Evolutionary conservation across 2,329 filamentous ascomycete genomes (phyloP).

Genomic region (Cercospora citrullina): DNA sequence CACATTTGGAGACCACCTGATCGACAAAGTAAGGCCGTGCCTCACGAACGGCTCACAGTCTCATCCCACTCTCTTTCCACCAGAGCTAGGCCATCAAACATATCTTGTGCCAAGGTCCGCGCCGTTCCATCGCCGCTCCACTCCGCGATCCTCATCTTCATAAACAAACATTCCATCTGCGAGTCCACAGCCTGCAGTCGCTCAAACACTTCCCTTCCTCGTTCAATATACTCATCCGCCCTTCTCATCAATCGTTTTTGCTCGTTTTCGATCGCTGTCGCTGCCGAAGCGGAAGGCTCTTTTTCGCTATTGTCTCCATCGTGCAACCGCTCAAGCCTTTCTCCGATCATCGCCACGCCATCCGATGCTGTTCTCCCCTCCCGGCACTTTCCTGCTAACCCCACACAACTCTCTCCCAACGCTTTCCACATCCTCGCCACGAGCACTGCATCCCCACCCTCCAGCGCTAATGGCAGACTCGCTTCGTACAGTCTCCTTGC

Average conservation of each 20-base stretch:
- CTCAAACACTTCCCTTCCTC: slow-evolving; percentile 57
- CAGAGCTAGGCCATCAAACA: slow-evolving; percentile 18
- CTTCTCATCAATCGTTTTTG: slow-evolving; percentile 29
- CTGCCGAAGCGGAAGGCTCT: slow-evolving; percentile 24
- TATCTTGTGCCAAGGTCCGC: slow-evolving; percentile 27
- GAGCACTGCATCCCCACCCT: slow-evolving; percentile 64
- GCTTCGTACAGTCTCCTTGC: slow-evolving; percentile 65
- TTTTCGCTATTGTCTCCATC: slow-evolving; percentile 23
- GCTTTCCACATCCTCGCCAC: slow-evolving; percentile 67
- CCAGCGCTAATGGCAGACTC: slow-evolving; percentile 70
- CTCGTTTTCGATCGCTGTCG: slow-evolving; percentile 13
- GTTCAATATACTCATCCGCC: slow-evolving; percentile 35
- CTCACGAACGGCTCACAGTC: not conserved
- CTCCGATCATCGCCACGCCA: not conserved
- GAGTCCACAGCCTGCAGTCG: slow-evolving; percentile 66
- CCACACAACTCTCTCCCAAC: slow-evolving; percentile 77
- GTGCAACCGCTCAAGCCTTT: not conserved
- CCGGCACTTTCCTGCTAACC: slow-evolving; percentile 59
- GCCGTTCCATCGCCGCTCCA: slow-evolving; percentile 59
- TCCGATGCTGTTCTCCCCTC: not conserved
- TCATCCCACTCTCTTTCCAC: not conserved
- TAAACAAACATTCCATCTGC: slow-evolving; percentile 76
- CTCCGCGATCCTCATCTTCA: slow-evolving; percentile 76
- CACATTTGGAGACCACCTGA: not conserved
- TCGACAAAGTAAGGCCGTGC: not conserved